A percentile compares a stretch with the other conserved stretches of the same genome.
Conservation (phyloP, 345 rosid genomes). For the Lumnitzera littorea region DNA sequence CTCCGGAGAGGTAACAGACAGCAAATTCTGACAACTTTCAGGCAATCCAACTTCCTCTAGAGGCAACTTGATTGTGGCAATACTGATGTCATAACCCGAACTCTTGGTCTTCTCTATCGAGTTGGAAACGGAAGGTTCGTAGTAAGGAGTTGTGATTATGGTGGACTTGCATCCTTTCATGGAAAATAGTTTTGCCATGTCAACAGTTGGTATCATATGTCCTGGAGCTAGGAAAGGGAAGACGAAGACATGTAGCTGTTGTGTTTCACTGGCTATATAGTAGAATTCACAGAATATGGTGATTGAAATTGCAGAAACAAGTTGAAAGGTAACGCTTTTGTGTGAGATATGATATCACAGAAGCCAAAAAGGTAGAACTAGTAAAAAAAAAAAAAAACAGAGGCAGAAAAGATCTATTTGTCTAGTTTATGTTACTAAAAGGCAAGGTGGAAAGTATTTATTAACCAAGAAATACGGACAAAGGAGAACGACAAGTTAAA, state of each 20-base stretch:
- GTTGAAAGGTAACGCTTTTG: too few species aligned
- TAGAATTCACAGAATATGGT: too few species aligned
- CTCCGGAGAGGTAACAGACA: conserved; percentile 1
- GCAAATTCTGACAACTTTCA: conserved; percentile 13
- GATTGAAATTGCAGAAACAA: too few species aligned
- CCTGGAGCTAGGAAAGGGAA: conserved; percentile 23
- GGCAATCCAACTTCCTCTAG: conserved; percentile 22
- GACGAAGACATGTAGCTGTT: conserved; percentile 21
- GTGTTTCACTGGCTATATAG: conserved; percentile 2
- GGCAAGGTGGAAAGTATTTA: too few species aligned
- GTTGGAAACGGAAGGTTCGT: conserved; percentile 13
- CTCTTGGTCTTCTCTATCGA: conserved; percentile 7
- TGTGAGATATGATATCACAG: too few species aligned
- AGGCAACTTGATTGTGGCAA: conserved; percentile 14
- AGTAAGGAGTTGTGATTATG: conserved; percentile 25
- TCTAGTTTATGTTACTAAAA: too few species aligned
- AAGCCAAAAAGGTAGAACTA: too few species aligned
- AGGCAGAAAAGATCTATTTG: too few species aligned
- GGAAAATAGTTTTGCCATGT: too few species aligned
- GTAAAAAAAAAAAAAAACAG: too few species aligned
- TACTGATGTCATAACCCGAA: conserved; percentile 12
- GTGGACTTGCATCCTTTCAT: conserved; percentile 26
- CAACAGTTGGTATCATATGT: conserved; percentile 25
- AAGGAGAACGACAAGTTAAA: too few species aligned
- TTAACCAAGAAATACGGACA: too few species aligned